Conservation (phyloP, 306 rosid species). For the Fragaria ananassa region DNA sequence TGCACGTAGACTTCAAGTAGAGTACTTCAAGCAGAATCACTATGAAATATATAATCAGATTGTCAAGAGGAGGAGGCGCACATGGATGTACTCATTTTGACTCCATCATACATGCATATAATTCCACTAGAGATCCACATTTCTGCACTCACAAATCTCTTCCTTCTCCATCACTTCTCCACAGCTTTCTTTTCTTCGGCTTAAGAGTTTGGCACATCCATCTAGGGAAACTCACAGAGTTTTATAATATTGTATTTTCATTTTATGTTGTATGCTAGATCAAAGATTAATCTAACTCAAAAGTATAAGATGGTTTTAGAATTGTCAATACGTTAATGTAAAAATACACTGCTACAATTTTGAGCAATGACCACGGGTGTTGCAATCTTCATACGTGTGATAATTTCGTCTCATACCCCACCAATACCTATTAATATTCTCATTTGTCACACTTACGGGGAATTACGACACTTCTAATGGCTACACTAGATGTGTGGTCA, state of each 20-base stretch:
- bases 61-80: background rate
- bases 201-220: background rate
- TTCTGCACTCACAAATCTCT: background rate
- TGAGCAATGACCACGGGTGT: too few relatives aligned
- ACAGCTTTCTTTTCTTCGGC: background rate
- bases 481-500: too few relatives aligned
- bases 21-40: background rate
- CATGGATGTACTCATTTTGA: background rate
- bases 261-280: background rate
- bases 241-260: too few relatives aligned
- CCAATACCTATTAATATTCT: too few relatives aligned
- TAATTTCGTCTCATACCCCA: too few relatives aligned
- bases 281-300: background rate
- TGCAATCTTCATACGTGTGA: too few relatives aligned
- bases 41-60: background rate
- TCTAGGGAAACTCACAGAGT: constrained; percentile 7
- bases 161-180: background rate
- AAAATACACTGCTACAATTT: too few relatives aligned
- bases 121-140: constrained; percentile 17
- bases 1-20: too few relatives aligned
- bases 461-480: too few relatives aligned
- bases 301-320: background rate
- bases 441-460: too few relatives aligned
- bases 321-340: too few relatives aligned
- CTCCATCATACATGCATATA: background rate